Evolutionary conservation across 2,329 filamentous ascomycete species (phyloP).

Genomic region (Xenoacremonium recifei): DNA sequence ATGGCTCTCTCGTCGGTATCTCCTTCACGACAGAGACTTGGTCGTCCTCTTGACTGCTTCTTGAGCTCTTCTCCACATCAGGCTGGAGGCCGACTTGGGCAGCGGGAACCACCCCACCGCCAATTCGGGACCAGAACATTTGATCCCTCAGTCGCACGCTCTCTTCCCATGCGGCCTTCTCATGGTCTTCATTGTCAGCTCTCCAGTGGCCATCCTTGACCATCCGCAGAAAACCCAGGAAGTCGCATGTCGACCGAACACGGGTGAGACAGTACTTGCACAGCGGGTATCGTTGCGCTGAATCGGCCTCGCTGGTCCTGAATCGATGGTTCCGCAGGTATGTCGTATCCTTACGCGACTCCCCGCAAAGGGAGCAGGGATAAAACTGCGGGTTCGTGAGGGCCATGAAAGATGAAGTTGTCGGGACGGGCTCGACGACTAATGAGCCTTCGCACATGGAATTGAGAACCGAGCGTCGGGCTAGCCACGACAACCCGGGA

Average conservation of each 20-base stretch:
- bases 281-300: slow-evolving; percentile 83
- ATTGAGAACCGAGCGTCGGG: slow-evolving; percentile 77
- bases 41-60: slow-evolving; percentile 33
- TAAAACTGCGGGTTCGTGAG: slow-evolving; percentile 55
- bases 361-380: slow-evolving; percentile 86
- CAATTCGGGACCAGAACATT: slow-evolving; percentile 96
- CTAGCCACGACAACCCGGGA: slow-evolving; percentile 90
- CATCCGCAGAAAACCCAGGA: slow-evolving; percentile 86
- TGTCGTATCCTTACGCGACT: slow-evolving; percentile 66
- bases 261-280: slow-evolving; percentile 85
- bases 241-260: slow-evolving; percentile 86
- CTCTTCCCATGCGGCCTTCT: slow-evolving; percentile 92
- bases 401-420: slow-evolving; percentile 49
- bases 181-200: slow-evolving; percentile 77
- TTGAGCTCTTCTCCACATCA: slow-evolving; percentile 32
- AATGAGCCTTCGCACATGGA: slow-evolving; percentile 83
- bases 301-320: slow-evolving; percentile 81
- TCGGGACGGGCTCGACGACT: slow-evolving; percentile 83
- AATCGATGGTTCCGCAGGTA: slow-evolving; percentile 85
- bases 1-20: slow-evolving; percentile 16
- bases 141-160: slow-evolving; percentile 84
- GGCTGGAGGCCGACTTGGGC: slow-evolving; percentile 26
- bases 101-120: slow-evolving; percentile 82
- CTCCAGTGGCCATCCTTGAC: slow-evolving; percentile 91
- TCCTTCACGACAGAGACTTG: slow-evolving; percentile 11